Conservation (phyloP, 202 grass and related monocot species). For the Panicum hallii region DNA sequence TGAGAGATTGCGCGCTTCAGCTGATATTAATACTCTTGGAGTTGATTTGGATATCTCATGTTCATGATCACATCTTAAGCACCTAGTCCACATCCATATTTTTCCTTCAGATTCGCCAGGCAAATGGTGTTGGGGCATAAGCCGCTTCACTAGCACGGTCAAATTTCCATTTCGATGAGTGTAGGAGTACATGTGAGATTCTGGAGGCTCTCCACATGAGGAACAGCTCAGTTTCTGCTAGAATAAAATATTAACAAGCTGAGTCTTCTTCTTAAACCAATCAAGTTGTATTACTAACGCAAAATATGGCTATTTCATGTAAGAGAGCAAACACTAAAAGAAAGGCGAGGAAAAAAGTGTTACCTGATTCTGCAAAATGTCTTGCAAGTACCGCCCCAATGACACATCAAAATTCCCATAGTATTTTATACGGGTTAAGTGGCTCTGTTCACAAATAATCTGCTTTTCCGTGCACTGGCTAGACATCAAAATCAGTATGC, state of each 20-base stretch:
- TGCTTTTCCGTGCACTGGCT: conserved; percentile 86
- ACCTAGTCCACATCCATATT: conserved; percentile 99
- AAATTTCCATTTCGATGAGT: conserved; percentile 96
- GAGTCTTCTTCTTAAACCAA: conserved; percentile 27
- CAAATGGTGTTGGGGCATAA: conserved; percentile 52
- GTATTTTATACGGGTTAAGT: conserved; percentile 88
- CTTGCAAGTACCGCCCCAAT: conserved; percentile 88
- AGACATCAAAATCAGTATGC: conserved; percentile 89
- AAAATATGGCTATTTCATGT: conserved; percentile 25
- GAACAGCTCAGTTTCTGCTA: conserved; percentile 69
- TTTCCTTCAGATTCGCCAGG: conserved; percentile 83
- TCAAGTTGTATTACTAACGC: conserved; percentile 31
- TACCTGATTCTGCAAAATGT: conserved; percentile 92
- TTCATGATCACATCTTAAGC: conserved; percentile 86
- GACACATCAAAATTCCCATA: conserved; percentile 93
- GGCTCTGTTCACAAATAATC: conserved; percentile 71
- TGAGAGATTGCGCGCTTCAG: conserved; percentile 80
- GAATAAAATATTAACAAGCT: conserved; percentile 36
- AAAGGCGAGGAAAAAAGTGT: conserved; percentile 28
- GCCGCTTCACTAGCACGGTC: conserved; percentile 66
- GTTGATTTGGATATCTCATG: conserved; percentile 59
- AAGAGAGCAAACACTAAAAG: conserved; percentile 25
- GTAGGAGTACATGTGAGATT: conserved; percentile 79
- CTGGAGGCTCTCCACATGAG: conserved; percentile 75
- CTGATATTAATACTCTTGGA: conserved; percentile 86